A percentile compares a stretch with the other conserved stretches of the same genome.
phyloP scores from a whole-genome alignment of 2,329 filamentous ascomycete species.

The Cytospora piceicola region DNA sequence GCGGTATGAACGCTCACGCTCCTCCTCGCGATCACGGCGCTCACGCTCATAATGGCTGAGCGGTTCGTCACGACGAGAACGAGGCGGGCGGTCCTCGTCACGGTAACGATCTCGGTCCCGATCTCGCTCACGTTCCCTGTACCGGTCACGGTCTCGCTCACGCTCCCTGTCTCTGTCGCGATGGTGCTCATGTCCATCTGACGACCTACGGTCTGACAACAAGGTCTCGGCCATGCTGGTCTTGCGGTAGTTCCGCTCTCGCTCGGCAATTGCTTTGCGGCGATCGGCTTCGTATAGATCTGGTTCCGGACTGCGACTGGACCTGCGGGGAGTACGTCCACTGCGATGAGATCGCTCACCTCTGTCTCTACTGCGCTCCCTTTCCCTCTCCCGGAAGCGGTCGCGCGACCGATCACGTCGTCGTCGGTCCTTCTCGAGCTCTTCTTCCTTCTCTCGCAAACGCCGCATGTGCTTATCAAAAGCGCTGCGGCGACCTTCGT shows the following conservation, averaged over 20 bases:
- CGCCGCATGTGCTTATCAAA: slow-evolving; percentile 93
- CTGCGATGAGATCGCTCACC: slow-evolving; percentile 67
- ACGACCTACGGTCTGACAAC: slow-evolving; percentile 55
- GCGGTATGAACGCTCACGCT: slow-evolving; percentile 85
- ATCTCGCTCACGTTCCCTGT: slow-evolving; percentile 44
- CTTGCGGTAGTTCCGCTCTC: slow-evolving; percentile 92
- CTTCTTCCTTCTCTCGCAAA: slow-evolving; percentile 88
- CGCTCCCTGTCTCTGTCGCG: slow-evolving; percentile 44
- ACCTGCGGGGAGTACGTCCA: slow-evolving; percentile 56
- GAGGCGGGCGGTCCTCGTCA: slow-evolving; percentile 55
- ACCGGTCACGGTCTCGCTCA: slow-evolving; percentile 41
- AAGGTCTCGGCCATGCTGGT: slow-evolving; percentile 69
- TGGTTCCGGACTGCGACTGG: slow-evolving; percentile 85
- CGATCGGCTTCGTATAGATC: slow-evolving; percentile 96
- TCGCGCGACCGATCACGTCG: slow-evolving; percentile 55
- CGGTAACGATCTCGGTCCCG: slow-evolving; percentile 46
- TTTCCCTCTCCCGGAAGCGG: slow-evolving; percentile 59
- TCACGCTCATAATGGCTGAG: slow-evolving; percentile 79
- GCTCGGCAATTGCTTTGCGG: slow-evolving; percentile 88
- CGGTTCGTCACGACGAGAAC: slow-evolving; percentile 63
- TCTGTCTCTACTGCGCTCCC: slow-evolving; percentile 45
- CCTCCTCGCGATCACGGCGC: slow-evolving; percentile 83
- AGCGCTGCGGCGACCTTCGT: slow-evolving; percentile 79
- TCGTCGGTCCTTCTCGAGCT: slow-evolving; percentile 65
- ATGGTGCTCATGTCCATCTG: slow-evolving; percentile 52